Conservation (phyloP, 441 rosid species). For the Cnidoscolus chayamansa region DNA sequence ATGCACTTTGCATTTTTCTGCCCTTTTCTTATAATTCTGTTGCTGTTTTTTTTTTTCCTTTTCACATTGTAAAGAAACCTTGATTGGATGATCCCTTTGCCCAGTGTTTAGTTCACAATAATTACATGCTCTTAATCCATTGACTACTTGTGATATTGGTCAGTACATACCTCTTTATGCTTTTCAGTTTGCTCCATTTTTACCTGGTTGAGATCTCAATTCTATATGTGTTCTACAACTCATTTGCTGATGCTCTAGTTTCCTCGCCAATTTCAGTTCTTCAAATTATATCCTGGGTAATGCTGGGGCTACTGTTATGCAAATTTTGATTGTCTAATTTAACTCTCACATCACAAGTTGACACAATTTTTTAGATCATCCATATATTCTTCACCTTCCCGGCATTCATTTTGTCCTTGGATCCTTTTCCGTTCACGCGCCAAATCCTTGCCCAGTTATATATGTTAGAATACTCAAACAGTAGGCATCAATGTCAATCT, state of each 20-base stretch:
- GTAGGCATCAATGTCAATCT: slow-evolving; percentile 56
- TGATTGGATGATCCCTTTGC: not conserved
- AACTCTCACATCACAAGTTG: not conserved
- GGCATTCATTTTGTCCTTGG: slow-evolving; percentile 2
- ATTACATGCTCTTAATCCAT: not conserved
- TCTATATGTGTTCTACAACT: not conserved
- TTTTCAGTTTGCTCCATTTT: slow-evolving; percentile 2
- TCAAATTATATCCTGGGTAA: not conserved
- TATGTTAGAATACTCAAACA: slow-evolving; percentile 12
- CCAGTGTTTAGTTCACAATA: not conserved
- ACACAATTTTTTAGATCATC: not conserved
- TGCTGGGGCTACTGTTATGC: not conserved
- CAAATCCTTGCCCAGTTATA: slow-evolving; percentile 15
- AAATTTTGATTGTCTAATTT: slow-evolving; percentile 3
- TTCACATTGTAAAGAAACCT: slow-evolving; percentile 8
- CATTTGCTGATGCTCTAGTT: not conserved
- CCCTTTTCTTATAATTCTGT: not conserved
- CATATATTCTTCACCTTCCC: not conserved
- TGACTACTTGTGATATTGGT: slow-evolving; percentile 8
- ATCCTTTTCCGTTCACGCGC: not conserved
- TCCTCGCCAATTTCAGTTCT: not conserved
- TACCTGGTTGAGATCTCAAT: slow-evolving; percentile 6
- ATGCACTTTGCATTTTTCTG: not conserved
- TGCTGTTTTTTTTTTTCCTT: not conserved
- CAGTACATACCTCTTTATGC: slow-evolving; percentile 10